Base-by-base conservation (phyloP, 140 eudicot species). In the Stevia rebaudiana region DNA sequence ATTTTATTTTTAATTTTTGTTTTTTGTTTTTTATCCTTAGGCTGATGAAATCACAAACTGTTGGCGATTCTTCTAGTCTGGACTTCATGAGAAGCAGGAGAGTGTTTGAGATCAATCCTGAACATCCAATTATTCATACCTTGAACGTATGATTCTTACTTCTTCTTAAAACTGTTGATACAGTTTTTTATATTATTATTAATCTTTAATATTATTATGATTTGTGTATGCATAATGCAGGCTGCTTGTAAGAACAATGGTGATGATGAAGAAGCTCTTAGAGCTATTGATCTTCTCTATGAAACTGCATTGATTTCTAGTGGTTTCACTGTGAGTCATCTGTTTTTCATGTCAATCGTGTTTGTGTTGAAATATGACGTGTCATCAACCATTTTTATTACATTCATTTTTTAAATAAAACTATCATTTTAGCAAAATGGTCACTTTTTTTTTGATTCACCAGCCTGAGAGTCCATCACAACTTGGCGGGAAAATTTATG, bases 391-490 rank as follows among this genome's bases (percentile, higher is more conserved):
- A n/a, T n/a, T n/a, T n/a, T n/a, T n/a, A n/a, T n/a, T n/a, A n/a
- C n/a, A n/a, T n/a, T n/a, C n/a, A n/a, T n/a, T n/a, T n/a, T n/a
- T n/a, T n/a, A n/a, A n/a, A n/a, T n/a, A n/a, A n/a, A n/a, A n/a
- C n/a, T n/a, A n/a, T n/a, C n/a, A n/a, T n/a, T n/a, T n/a, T n/a
- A n/a, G n/a, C n/a, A 28, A 28, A 28, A 28, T 28, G 33, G 33
- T 28, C 33, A 28, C 4, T 28, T 28, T 25, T n/a, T n/a, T n/a
- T n/a, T n/a, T 10, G 42, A 24, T 84, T 82, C 83, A n/a, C n/a
- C n/a, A 90, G 97, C 97, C 95, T 10, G 97, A 90, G 31, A 87
- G 79, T 63, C 95, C 95, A 11, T 83, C 97, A 16, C 86, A 87
- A 22, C 77, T 90, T 42, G 95, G 97, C 9, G 95, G 91, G 15